Percentiles rank a stretch among this genome's conserved stretches.
Evolutionary conservation across 768 basidiomycete genomes (phyloP).

Genomic region (Leccinum arenicola): DNA sequence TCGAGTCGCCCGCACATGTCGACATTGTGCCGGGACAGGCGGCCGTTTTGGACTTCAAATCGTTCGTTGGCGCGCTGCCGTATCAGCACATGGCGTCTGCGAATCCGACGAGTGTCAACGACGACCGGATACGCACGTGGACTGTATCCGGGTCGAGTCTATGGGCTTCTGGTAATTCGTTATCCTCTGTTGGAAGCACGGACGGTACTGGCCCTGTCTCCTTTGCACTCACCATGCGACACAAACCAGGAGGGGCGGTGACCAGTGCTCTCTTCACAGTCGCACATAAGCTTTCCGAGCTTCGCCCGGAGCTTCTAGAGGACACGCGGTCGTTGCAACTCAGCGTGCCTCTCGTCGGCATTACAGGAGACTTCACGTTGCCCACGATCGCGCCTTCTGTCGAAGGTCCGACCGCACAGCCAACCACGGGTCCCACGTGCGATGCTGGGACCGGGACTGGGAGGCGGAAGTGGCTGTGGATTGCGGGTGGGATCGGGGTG

Average conservation of each 20-base stretch:
- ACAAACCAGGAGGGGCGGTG: slow-evolving; percentile 52
- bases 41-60: slow-evolving; percentile 51
- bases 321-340: slow-evolving; percentile 41
- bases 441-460: background rate
- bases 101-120: slow-evolving; percentile 53
- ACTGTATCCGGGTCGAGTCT: slow-evolving; percentile 43
- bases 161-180: slow-evolving; percentile 8
- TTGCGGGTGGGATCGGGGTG: slow-evolving; percentile 63
- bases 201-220: background rate
- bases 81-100: slow-evolving; percentile 56
- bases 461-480: slow-evolving; percentile 42
- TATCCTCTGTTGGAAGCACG: background rate
- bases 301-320: slow-evolving; percentile 39
- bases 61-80: slow-evolving; percentile 43
- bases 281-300: slow-evolving; percentile 38
- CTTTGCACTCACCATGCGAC: slow-evolving; percentile 53
- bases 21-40: slow-evolving; percentile 48
- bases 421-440: background rate
- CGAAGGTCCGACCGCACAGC: background rate
- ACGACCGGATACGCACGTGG: slow-evolving; percentile 67
- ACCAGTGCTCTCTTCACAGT: slow-evolving; percentile 55
- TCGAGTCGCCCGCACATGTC: slow-evolving; percentile 36
- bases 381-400: slow-evolving; percentile 3
- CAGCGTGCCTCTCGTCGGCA: slow-evolving; percentile 44
- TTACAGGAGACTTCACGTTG: slow-evolving; percentile 52